A percentile compares a stretch with the other conserved stretches of the same genome.
Conservation (phyloP, 176 grass and related monocot species). For the Coix lacrymajobi region DNA sequence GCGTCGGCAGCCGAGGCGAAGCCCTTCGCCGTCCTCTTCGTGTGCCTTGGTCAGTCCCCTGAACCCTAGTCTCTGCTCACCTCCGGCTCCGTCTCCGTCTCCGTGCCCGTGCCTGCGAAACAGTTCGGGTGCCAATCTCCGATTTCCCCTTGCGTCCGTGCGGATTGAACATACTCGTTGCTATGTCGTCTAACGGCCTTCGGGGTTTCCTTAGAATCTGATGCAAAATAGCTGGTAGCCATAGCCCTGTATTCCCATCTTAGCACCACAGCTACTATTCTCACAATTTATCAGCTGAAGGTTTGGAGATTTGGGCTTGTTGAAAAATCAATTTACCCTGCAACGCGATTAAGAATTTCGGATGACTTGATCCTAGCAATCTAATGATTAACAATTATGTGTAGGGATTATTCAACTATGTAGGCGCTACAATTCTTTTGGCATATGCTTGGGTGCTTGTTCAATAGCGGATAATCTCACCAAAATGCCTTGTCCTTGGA, state of each 20-base stretch:
- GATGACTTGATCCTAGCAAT: not conserved
- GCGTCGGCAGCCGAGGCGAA: constrained; percentile 9
- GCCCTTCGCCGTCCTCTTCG: constrained; percentile 89
- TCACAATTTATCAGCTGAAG: not conserved
- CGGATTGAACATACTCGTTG: not conserved
- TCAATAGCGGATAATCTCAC: not conserved
- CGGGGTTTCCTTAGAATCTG: not conserved
- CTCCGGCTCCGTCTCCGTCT: not conserved
- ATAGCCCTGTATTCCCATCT: not conserved
- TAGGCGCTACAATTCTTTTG: not conserved
- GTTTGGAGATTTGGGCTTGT: not conserved
- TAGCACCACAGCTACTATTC: not conserved
- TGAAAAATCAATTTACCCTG: not conserved
- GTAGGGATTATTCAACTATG: not conserved
- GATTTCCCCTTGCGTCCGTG: not conserved
- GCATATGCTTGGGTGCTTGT: not conserved
- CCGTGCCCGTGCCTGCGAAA: not conserved
- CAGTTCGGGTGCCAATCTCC: not conserved
- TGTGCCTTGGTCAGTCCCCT: constrained; percentile 67
- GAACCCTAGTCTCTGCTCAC: not conserved
- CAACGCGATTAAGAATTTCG: not conserved
- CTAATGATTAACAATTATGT: not conserved
- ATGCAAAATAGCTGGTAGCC: not conserved
- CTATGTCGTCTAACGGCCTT: not conserved
- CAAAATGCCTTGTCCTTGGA: not conserved